Evolutionary conservation across 2,329 filamentous ascomycete species (phyloP), one percentile per base, ranked within the genome.

Genomic region (Exophiala alcalophila): DNA sequence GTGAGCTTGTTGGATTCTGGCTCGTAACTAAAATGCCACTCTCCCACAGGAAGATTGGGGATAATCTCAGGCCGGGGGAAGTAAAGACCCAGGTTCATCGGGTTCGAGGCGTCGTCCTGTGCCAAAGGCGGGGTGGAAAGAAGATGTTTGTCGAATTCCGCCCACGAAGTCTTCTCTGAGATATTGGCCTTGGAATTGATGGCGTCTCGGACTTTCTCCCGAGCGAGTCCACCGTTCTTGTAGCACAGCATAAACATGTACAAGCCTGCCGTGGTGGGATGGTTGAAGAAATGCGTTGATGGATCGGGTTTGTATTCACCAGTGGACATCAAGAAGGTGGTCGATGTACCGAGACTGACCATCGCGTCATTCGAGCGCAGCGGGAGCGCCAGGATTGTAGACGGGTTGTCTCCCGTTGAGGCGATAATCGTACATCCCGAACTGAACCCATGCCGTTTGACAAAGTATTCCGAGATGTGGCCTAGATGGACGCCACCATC

Each of bases 191-290:
- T 60, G 41, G 66, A 57, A 49, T 88, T 84, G 38, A 97, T 78
- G 0, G 78, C 74, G 61, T 98, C 88, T 40, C 92, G 84, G 50
- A 97, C 80, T 58, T 86, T 82, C 63, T 98, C 92, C 30, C 92
- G 84, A 2, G 92, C 91, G 1, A 97, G 80, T 2, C 89, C 89
- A 55, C 92, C 92, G 67, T 98, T 98, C 69, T 97, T 97, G 74
- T 97, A 98, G 75, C 92, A 98, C 24, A 98, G 80, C 92, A 98
- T 98, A 68, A 98, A 97, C 92, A 98, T 97, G 76, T 94, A 96
- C 47, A 96, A 78, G 1, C 86, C 88, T 0, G 82, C 71, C 1
- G 88, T 94, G 30, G 89, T 92, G 1, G 92, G 92, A 66, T 97
- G 90, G 71, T 96, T 95, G 78, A 97, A 94, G 74, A 97, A 95